phyloP scores from a whole-genome alignment of 2,329 filamentous ascomycete species.

The Camptophora hylomeconis region DNA sequence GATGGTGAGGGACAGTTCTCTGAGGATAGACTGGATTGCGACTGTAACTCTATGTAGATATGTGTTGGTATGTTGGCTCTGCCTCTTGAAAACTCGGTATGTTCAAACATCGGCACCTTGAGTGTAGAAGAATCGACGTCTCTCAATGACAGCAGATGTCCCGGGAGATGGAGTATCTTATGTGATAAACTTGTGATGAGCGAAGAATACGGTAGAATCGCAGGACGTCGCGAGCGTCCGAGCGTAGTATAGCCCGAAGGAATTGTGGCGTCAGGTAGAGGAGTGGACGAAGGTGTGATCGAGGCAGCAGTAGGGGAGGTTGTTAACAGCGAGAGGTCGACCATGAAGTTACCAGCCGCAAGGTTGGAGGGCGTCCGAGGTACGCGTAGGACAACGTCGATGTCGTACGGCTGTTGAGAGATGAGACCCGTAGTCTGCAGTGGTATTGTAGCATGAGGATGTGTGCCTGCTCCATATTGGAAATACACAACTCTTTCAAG shows the following conservation, averaged over 20 bases:
- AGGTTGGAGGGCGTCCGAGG: slow-evolving; percentile 68
- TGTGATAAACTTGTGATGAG: slow-evolving; percentile 46
- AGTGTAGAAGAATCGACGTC: slow-evolving; percentile 51
- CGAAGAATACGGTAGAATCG: slow-evolving; percentile 70
- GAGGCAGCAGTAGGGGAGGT: slow-evolving; percentile 15
- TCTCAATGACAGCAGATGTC: slow-evolving; percentile 12
- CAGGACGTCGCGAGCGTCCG: slow-evolving; percentile 56
- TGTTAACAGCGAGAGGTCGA: slow-evolving; percentile 55
- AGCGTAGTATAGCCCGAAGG: slow-evolving; percentile 26
- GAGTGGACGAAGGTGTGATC: slow-evolving; percentile 9
- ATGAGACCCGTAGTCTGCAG: slow-evolving; percentile 42
- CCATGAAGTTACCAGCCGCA: slow-evolving; percentile 84
- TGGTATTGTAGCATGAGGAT: slow-evolving; percentile 40
- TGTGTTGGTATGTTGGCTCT: slow-evolving; percentile 39
- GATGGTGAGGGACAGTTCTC: not conserved
- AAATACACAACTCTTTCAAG: slow-evolving; percentile 50
- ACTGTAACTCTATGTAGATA: slow-evolving; percentile 55
- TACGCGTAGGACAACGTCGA: slow-evolving; percentile 60
- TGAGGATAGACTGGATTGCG: slow-evolving; percentile 36
- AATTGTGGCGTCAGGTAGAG: too few relatives aligned
- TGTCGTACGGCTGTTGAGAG: slow-evolving; percentile 69
- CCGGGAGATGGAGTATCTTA: slow-evolving; percentile 11
- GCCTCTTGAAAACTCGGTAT: slow-evolving; percentile 49
- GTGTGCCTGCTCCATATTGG: slow-evolving; percentile 35
- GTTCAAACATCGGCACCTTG: slow-evolving; percentile 59